Conservation (phyloP, 2,329 filamentous ascomycete species). For the Fonsecaea pugnacius region DNA sequence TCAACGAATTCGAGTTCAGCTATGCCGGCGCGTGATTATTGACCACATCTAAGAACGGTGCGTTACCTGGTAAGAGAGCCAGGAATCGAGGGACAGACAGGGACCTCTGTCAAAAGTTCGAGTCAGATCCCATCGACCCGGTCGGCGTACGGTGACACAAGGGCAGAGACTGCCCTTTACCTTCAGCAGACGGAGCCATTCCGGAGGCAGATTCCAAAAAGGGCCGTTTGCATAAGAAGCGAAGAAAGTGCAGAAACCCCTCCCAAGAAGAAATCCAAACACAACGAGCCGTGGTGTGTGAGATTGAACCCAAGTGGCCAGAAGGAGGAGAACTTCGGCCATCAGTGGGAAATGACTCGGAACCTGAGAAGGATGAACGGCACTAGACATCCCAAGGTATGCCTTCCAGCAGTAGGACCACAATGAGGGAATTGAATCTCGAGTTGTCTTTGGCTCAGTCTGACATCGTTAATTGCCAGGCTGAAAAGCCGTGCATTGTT, state of each 20-base stretch:
- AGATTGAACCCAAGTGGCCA: not conserved
- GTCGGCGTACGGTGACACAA: not conserved
- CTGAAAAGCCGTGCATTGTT: conserved; percentile 1
- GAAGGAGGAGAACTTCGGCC: not conserved
- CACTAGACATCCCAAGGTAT: not conserved
- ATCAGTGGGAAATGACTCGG: not conserved
- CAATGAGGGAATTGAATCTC: not conserved
- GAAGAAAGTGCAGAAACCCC: not conserved
- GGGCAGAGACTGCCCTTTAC: not conserved
- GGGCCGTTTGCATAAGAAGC: not conserved
- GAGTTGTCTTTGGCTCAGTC: not conserved
- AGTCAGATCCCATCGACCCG: not conserved
- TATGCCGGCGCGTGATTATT: conserved; percentile 14
- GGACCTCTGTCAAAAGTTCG: not conserved
- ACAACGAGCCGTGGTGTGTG: not conserved
- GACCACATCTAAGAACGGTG: not conserved
- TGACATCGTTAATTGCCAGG: not conserved
- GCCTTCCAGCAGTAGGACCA: not conserved
- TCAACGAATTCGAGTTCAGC: conserved; percentile 28
- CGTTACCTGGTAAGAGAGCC: not conserved
- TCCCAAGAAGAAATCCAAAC: not conserved
- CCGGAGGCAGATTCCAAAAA: not conserved
- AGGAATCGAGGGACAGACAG: not conserved
- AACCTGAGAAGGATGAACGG: not conserved
- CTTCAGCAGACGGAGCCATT: not conserved